Percentiles rank a stretch among this genome's conserved stretches.
Evolutionary conservation across 2,329 filamentous ascomycete genomes (phyloP).

Genomic region (Pyrenochaeta sp.): DNA sequence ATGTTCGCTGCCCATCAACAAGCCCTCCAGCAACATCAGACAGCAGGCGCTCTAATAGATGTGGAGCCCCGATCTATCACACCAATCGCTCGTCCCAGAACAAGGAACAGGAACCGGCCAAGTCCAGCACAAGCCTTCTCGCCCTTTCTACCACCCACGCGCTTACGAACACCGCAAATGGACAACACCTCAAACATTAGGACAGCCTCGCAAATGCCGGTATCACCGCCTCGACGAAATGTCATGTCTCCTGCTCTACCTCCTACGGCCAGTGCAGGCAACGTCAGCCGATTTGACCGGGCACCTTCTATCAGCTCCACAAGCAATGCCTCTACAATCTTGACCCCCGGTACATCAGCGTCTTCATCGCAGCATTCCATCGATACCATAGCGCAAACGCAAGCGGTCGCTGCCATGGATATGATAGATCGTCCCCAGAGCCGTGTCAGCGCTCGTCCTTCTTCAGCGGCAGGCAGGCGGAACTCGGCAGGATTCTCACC

Average conservation of each 20-base stretch:
- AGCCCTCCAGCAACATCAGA: conserved; percentile 46
- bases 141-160: conserved; percentile 44
- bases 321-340: conserved; percentile 38
- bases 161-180: conserved; percentile 47
- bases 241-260: conserved; percentile 33
- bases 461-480: conserved; percentile 47
- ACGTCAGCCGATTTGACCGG: conserved; percentile 31
- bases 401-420: conserved; percentile 39
- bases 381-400: conserved; percentile 38
- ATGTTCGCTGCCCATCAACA: conserved; percentile 53
- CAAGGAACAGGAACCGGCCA: conserved; percentile 49
- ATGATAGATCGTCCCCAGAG: conserved; percentile 50
- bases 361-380: conserved; percentile 36
- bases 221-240: conserved; percentile 43
- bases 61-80: conserved; percentile 49
- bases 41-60: conserved; percentile 44
- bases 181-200: conserved; percentile 38
- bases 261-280: conserved; percentile 19
- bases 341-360: conserved; percentile 42
- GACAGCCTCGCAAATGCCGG: conserved; percentile 31
- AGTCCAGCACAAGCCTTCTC: conserved; percentile 48
- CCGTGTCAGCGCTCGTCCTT: conserved; percentile 45
- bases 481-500: conserved; percentile 44
- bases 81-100: conserved; percentile 50
- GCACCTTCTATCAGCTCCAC: conserved; percentile 38